These are phyloP conservation scores for Sanghuangporus baumii DNA, from an alignment of 1,284 basidiomycete genomes.

Conservation along the genomic window DNA sequence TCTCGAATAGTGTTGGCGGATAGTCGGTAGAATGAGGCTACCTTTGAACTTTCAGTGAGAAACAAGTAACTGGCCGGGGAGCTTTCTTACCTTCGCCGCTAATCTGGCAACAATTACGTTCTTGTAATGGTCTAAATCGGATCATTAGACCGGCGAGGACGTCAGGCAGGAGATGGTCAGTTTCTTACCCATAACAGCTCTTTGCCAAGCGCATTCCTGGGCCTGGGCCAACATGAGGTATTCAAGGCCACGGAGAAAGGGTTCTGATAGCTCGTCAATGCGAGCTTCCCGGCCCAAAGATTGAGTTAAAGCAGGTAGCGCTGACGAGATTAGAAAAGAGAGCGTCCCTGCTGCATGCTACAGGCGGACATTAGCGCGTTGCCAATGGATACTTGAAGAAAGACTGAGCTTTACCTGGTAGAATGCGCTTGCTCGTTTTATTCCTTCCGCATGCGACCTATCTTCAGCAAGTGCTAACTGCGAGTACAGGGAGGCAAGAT, in stretches of 20 bases:
- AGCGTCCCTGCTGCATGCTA: slow-evolving; percentile 73
- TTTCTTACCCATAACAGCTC: slow-evolving; percentile 71
- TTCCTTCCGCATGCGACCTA: slow-evolving; percentile 68
- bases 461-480: slow-evolving; percentile 64
- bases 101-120: slow-evolving; percentile 86
- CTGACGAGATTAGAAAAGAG: slow-evolving; percentile 53
- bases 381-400: slow-evolving; percentile 16
- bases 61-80: not conserved
- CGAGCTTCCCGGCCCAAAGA: slow-evolving; percentile 48
- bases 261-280: slow-evolving; percentile 59
- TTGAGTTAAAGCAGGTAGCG: slow-evolving; percentile 50
- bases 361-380: not conserved
- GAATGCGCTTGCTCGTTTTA: slow-evolving; percentile 65
- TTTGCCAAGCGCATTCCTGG: slow-evolving; percentile 96
- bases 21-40: slow-evolving; percentile 62
- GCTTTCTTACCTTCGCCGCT: slow-evolving; percentile 54
- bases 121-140: slow-evolving; percentile 60
- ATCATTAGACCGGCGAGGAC: not conserved
- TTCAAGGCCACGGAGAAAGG: slow-evolving; percentile 63
- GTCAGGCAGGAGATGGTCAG: slow-evolving; percentile 2
- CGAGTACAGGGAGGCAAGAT: slow-evolving; percentile 78
- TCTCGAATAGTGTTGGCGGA: slow-evolving; percentile 49
- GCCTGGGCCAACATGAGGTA: slow-evolving; percentile 89
- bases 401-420: slow-evolving; percentile 52
- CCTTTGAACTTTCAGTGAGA: slow-evolving; percentile 32